These are phyloP conservation scores for Hibiscus mutabilis DNA, from an alignment of 345 rosid genomes.

Conservation along the genomic window DNA sequence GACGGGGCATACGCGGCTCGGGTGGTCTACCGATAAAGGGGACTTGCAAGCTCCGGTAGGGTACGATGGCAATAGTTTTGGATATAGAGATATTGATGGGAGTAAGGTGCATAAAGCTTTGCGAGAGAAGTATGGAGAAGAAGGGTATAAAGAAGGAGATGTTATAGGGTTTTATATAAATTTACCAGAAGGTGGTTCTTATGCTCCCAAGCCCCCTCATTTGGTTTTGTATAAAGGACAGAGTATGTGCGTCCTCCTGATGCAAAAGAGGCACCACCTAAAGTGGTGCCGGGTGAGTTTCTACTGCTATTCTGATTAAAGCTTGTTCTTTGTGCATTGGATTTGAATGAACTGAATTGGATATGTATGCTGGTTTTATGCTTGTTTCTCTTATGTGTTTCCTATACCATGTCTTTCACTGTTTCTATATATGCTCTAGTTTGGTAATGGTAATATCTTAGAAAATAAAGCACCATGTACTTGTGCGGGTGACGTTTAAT, in stretches of 20 bases:
- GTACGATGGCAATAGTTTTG: slow-evolving; percentile 83
- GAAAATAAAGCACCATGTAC: neutral
- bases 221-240: slow-evolving; percentile 87
- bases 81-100: slow-evolving; percentile 93
- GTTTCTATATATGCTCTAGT: neutral
- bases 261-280: slow-evolving; percentile 76
- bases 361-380: neutral
- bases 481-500: neutral
- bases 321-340: neutral
- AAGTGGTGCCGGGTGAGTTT: slow-evolving; percentile 70
- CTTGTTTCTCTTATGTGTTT: neutral
- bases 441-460: neutral
- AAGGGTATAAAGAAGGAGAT: slow-evolving; percentile 89
- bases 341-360: neutral
- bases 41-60: slow-evolving; percentile 98
- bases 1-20: slow-evolving; percentile 88
- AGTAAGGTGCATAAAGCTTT: slow-evolving; percentile 91
- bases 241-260: slow-evolving; percentile 67
- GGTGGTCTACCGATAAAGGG: slow-evolving; percentile 94
- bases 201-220: slow-evolving; percentile 70
- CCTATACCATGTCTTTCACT: neutral
- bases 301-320: neutral
- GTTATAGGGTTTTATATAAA: slow-evolving; percentile 85
- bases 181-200: slow-evolving; percentile 72
- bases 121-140: slow-evolving; percentile 81